Evolutionary conservation across 1,284 basidiomycete species (phyloP).

Genomic region (Pseudozyma hubeiensis): DNA sequence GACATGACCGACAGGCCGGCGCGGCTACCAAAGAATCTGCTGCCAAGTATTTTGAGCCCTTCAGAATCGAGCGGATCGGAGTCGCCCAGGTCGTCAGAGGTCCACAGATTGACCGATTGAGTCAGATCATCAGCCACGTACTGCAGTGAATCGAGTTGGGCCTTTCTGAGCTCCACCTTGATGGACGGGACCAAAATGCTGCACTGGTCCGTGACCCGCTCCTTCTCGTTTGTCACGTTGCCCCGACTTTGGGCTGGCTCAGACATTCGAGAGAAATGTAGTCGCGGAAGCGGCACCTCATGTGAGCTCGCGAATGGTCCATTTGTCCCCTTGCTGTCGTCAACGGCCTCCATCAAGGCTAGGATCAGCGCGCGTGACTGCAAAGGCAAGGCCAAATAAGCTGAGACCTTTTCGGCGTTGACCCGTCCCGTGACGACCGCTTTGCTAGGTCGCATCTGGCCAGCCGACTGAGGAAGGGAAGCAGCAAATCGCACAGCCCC

Average conservation of each 20-base stretch:
- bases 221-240: background rate
- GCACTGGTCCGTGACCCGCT: slow-evolving; percentile 29
- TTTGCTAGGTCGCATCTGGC: background rate
- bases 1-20: slow-evolving; percentile 49
- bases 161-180: slow-evolving; percentile 40
- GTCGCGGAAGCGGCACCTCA: slow-evolving; percentile 9
- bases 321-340: slow-evolving; percentile 1
- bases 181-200: slow-evolving; percentile 32
- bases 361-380: slow-evolving; percentile 26
- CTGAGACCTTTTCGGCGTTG: slow-evolving; percentile 27
- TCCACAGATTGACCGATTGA: slow-evolving; percentile 41
- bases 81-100: slow-evolving; percentile 23
- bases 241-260: background rate
- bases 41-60: slow-evolving; percentile 53
- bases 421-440: slow-evolving; percentile 13
- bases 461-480: background rate
- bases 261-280: slow-evolving; percentile 10
- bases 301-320: slow-evolving; percentile 8
- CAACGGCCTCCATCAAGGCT: slow-evolving; percentile 24
- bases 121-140: slow-evolving; percentile 59
- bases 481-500: slow-evolving; percentile 28
- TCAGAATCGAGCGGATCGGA: slow-evolving; percentile 34
- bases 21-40: slow-evolving; percentile 55
- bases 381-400: slow-evolving; percentile 25
- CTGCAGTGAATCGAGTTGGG: slow-evolving; percentile 53